Conservation (phyloP, 306 rosid genomes). For the Cucurbita maxima region DNA sequence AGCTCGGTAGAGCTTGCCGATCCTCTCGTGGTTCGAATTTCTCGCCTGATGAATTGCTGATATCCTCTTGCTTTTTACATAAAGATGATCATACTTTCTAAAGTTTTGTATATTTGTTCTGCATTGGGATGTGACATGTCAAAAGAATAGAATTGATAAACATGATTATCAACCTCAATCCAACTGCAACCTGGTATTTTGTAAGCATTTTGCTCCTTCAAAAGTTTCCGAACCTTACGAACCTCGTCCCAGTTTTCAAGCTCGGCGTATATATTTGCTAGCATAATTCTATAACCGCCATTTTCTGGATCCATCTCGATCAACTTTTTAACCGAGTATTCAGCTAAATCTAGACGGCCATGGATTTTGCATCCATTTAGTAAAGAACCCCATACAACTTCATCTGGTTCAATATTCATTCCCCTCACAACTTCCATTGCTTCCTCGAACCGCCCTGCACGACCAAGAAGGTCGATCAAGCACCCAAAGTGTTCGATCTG, state of each 20-base stretch:
- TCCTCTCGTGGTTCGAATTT: neutral
- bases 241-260: conserved; percentile 69
- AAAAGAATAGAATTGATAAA: conserved; percentile 47
- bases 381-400: conserved; percentile 81
- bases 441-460: conserved; percentile 62
- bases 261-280: conserved; percentile 52
- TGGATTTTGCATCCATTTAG: conserved; percentile 61
- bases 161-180: conserved; percentile 55
- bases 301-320: conserved; percentile 51
- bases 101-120: conserved; percentile 31
- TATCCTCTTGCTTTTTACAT: neutral
- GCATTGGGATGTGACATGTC: conserved; percentile 44
- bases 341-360: conserved; percentile 53
- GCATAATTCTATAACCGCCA: conserved; percentile 47
- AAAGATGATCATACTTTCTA: conserved; percentile 32
- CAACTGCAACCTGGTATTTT: conserved; percentile 78
- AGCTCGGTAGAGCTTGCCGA: neutral
- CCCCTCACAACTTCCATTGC: conserved; percentile 45
- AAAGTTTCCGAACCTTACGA: conserved; percentile 30
- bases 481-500: conserved; percentile 63
- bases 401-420: conserved; percentile 67
- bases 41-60: neutral
- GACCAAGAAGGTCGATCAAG: conserved; percentile 67
- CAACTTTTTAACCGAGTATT: conserved; percentile 42
- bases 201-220: conserved; percentile 37